Conservation (phyloP, 2,329 filamentous ascomycete genomes). For the Microcera coccophila region DNA sequence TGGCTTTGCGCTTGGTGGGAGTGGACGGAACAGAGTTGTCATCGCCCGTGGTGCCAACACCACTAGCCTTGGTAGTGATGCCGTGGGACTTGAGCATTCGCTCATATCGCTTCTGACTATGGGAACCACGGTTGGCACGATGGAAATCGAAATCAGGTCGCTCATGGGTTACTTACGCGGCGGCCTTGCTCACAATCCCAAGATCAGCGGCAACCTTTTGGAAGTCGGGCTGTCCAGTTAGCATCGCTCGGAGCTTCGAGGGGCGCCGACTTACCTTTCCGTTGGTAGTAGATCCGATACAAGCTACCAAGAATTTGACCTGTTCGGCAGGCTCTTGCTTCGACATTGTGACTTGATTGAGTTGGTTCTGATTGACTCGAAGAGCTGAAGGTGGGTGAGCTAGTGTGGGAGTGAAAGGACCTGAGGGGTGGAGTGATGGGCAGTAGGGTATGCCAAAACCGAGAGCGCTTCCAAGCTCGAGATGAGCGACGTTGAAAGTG, state of each 20-base stretch:
- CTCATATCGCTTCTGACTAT: conserved; percentile 64
- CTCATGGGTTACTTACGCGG: conserved; percentile 56
- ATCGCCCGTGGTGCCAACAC: conserved; percentile 2
- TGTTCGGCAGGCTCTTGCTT: conserved; percentile 50
- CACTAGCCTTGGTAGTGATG: conserved; percentile 32
- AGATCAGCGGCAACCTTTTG: conserved; percentile 60
- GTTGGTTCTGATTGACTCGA: neutral
- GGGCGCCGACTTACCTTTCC: conserved; percentile 49
- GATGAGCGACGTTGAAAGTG: neutral
- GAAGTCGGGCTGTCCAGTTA: conserved; percentile 56
- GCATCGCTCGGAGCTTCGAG: neutral
- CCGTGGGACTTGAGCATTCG: conserved; percentile 59
- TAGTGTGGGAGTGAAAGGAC: too few relatives aligned
- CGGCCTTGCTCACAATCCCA: conserved; percentile 60
- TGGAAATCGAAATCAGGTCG: neutral
- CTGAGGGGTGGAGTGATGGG: too few relatives aligned
- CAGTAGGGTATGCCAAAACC: too few relatives aligned
- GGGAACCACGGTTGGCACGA: neutral
- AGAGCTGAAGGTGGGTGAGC: neutral
- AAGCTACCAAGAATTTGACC: conserved; percentile 62
- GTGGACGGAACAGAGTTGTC: conserved; percentile 12
- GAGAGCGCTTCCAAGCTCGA: too few relatives aligned
- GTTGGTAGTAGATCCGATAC: conserved; percentile 57
- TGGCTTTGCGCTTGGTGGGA: conserved; percentile 30
- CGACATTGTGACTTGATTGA: conserved; percentile 44